Evolutionary conservation across 2,329 filamentous ascomycete species (phyloP), one percentile per base, ranked within the genome.

Genomic region (Herpotrichia juniperi): DNA sequence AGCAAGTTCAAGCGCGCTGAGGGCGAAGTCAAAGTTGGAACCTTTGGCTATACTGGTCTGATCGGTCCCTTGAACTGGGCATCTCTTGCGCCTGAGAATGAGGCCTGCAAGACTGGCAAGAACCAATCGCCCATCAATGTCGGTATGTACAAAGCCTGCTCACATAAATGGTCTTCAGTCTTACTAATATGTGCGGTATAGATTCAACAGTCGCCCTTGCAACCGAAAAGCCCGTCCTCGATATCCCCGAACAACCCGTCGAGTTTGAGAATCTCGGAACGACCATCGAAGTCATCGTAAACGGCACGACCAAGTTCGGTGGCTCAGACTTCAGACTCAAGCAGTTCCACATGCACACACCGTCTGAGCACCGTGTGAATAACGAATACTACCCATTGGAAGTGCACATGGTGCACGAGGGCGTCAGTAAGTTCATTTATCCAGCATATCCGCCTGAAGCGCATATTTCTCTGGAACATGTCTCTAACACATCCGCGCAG

Each of bases 301-400:
- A 79, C 44, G 81, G 81, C 25, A 79, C 74, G 10, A 76, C 83
- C 3, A 71, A 59, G 0, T 63, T 80, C 21, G 70, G 61, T 1
- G 74, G 72, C 25, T 66, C 67, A 14, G 62, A 72, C 14, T 84
- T 79, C 66, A 62, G 58, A 0, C 72, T 85, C 12, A 71, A 70
- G 42, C 83, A 86, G 58, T 85, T 85, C 72, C 83, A 86, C 68
- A 83, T 86, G 71, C 84, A 86, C 63, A 81, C 81, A 0, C 83
- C 84, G 0, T 81, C 81, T 37, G 84, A 87, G 74, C 84, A 87
- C 60, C 76, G 79, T 42, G 72, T 85, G 50, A 66, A 73, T 48
- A 72, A 74, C n/a, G 77, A 80, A 56, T 75, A 76, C 62, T 78
- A 72, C 58, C 77, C 64, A 58, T 77, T 63, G 67, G 76, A 81